Conservation (phyloP, 768 basidiomycete genomes). For the Phanerodontia chrysosporium region DNA sequence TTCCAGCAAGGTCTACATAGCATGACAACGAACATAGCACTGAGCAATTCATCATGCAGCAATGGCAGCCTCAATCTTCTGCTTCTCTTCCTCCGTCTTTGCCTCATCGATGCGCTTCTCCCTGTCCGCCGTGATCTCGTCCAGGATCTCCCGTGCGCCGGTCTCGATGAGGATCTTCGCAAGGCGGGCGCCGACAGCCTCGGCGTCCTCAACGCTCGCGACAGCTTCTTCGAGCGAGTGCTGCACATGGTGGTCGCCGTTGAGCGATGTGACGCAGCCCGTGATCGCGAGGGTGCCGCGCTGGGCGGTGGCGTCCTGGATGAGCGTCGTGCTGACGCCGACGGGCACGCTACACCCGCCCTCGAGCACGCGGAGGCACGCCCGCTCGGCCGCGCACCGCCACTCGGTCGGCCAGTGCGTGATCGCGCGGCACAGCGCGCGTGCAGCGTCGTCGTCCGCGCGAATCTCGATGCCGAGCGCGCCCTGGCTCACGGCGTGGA, state of each 20-base stretch:
- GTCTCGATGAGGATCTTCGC: conserved; percentile 59
- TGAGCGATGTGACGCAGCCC: conserved; percentile 81
- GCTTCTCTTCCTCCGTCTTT: conserved; percentile 16
- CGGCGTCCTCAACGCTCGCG: conserved; percentile 51
- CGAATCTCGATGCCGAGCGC: conserved; percentile 87
- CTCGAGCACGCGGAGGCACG: conserved; percentile 83
- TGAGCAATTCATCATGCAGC: conserved; percentile 10
- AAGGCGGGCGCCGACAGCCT: conserved; percentile 61
- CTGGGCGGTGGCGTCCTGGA: conserved; percentile 27
- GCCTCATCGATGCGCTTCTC: conserved; percentile 24
- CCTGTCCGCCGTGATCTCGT: conserved; percentile 75
- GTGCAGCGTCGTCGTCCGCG: conserved; percentile 53
- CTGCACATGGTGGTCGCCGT: conserved; percentile 70
- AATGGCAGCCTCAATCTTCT: conserved; percentile 15
- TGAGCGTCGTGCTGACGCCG: conserved; percentile 61
- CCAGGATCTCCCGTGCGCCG: conserved; percentile 78
- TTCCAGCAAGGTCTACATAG: background rate
- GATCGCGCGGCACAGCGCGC: conserved; percentile 59
- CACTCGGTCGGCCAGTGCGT: conserved; percentile 78
- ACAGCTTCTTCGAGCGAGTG: conserved; percentile 54
- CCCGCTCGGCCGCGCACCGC: conserved; percentile 80
- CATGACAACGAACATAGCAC: background rate
- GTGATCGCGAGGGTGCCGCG: conserved; percentile 50
- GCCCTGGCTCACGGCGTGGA: conserved; percentile 92
- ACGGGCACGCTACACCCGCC: conserved; percentile 98